Evolutionary conservation across 2,329 filamentous ascomycete genomes (phyloP), one percentile per base, ranked within the genome.

Genomic region (Ramichloridium luteum): DNA sequence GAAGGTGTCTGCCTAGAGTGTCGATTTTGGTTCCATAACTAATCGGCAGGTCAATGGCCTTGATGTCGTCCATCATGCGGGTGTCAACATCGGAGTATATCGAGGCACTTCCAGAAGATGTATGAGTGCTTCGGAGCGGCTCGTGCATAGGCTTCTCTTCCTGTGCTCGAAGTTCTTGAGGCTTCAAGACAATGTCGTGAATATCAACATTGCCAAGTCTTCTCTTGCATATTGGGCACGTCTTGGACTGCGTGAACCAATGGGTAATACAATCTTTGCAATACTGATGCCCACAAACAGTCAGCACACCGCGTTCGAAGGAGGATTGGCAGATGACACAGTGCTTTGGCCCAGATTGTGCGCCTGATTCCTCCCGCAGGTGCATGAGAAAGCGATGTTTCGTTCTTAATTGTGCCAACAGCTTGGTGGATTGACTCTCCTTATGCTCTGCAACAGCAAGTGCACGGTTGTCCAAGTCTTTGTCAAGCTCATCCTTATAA

Each of bases 11-110:
- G 16, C 58, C 57, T 9, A 65, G 53, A 30, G 62, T 92, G 53
- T 94, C 85, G 12, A 96, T 77, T 56, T 96, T 98, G 1, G 82
- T 92, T 2, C 84, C 85, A 48, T 82, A 94, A 0, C 80, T 85
- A 23, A 37, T 31, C 2, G 51, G 50, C 1, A 96, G 64, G 30
- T 90, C 75, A 35, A 93, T 76, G 33, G 77, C 73, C 47, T 85
- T 82, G 51, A 98, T 93, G 49, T 88, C 74, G 12, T 72, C 71
- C 31, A 93, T 64, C 34, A 79, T 77, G 1, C 71, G 68, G 1
- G 71, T 66, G 44, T 73, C 78, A 36, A 94, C 81, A 36, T 79
- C 72, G 0, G 77, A 73, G 54, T 94, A 96, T 17, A 96, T 90
- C 44, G 31, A 56, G n/a, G 12, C 34, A 10, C 35, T 27, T 22